Evolutionary conservation across 495 filamentous ascomycete species (phyloP).

Genomic region (Clavariopsis aquatica): DNA sequence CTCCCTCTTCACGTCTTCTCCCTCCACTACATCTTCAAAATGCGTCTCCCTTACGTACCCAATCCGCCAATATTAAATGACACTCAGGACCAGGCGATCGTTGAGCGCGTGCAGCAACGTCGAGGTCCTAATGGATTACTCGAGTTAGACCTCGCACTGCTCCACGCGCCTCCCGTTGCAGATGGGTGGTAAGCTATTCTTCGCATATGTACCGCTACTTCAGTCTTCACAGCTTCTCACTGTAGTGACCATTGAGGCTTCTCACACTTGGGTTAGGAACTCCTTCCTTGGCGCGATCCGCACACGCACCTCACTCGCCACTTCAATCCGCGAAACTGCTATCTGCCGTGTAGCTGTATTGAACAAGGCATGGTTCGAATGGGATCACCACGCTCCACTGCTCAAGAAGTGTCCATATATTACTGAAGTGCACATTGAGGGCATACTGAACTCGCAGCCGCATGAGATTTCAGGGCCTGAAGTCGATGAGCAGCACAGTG

Average conservation of each 20-base stretch:
- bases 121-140: constrained; percentile 39
- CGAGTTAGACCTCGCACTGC: constrained; percentile 44
- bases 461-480: constrained; percentile 38
- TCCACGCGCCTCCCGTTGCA: constrained; percentile 44
- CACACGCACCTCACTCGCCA: constrained; percentile 36
- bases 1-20: background rate
- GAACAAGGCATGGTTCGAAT: constrained; percentile 45
- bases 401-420: constrained; percentile 49
- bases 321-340: constrained; percentile 40
- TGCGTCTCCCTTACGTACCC: constrained; percentile 46
- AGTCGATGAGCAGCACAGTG: constrained; percentile 34
- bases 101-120: constrained; percentile 41
- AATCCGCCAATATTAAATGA: constrained; percentile 34
- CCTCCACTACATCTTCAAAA: constrained; percentile 17
- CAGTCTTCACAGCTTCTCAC: background rate
- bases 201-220: background rate
- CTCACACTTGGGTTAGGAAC: constrained; percentile 31
- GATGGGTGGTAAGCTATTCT: constrained; percentile 41
- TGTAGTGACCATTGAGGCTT: background rate
- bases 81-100: constrained; percentile 34
- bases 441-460: constrained; percentile 11
- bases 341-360: constrained; percentile 46
- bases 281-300: constrained; percentile 45
- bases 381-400: constrained; percentile 42
- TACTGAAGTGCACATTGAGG: constrained; percentile 49